Conservation (phyloP, 768 basidiomycete genomes). For the Tubosaeta sp. region DNA sequence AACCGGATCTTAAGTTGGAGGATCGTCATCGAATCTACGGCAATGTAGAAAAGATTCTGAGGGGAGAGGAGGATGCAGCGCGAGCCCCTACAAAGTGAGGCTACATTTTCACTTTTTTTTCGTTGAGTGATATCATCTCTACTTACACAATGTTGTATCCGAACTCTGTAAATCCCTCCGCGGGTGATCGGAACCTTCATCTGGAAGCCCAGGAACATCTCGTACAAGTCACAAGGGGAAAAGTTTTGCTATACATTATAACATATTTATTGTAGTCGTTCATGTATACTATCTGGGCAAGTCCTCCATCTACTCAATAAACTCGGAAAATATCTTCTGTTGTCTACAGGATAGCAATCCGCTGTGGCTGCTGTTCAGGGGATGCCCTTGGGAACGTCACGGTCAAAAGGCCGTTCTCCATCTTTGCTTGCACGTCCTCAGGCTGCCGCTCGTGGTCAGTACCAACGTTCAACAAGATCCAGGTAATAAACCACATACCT, state of each 20-base stretch:
- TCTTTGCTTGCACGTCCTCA: constrained; percentile 41
- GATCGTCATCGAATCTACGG: constrained; percentile 58
- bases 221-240: too few relatives aligned
- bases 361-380: constrained; percentile 37
- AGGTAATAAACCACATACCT: constrained; percentile 26
- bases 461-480: too few relatives aligned
- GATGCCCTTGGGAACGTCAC: constrained; percentile 43
- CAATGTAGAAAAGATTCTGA: constrained; percentile 55
- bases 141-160: background rate
- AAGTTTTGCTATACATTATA: too few relatives aligned
- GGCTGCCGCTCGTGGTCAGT: constrained; percentile 20
- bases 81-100: constrained; percentile 43
- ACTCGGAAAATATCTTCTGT: background rate
- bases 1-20: constrained; percentile 49
- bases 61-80: constrained; percentile 64
- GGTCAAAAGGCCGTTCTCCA: constrained; percentile 43
- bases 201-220: too few relatives aligned
- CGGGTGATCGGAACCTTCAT: too few relatives aligned
- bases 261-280: too few relatives aligned
- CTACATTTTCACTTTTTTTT: background rate
- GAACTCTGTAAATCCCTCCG: background rate
- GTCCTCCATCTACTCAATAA: background rate
- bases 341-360: constrained; percentile 24
- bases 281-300: too few relatives aligned
- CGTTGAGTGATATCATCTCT: background rate